Conservation (phyloP, 192 early-diverging fungal species). For the Pilobolus umbonatus region DNA sequence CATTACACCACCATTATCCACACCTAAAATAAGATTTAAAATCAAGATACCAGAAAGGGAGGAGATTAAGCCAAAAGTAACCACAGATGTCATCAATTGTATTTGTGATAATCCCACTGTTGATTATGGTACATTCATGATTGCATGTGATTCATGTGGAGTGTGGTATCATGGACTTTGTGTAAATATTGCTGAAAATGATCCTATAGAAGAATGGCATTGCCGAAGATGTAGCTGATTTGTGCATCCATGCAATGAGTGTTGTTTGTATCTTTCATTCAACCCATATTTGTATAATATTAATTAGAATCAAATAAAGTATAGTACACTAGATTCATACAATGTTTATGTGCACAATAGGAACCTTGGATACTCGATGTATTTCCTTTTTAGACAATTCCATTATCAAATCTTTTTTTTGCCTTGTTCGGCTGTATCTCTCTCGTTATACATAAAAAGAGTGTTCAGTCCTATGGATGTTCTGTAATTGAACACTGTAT, state of each 20-base stretch:
- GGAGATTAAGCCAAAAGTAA: too few relatives aligned
- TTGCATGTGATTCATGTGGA: conserved; percentile 55
- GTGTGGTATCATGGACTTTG: conserved; percentile 62
- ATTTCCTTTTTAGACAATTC: too few relatives aligned
- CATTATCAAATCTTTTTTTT: too few relatives aligned
- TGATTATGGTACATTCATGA: conserved; percentile 62
- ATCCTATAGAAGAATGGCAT: conserved; percentile 20
- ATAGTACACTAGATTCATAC: too few relatives aligned
- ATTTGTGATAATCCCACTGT: conserved; percentile 53
- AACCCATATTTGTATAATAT: not conserved
- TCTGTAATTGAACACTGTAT: too few relatives aligned
- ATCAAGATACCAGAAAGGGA: conserved; percentile 26
- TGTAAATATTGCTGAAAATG: conserved; percentile 39
- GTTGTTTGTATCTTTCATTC: conserved; percentile 24
- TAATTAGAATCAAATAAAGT: too few relatives aligned
- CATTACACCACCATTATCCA: conserved; percentile 11
- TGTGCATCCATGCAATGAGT: too few relatives aligned
- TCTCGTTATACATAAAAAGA: too few relatives aligned
- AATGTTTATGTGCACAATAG: too few relatives aligned
- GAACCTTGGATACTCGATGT: too few relatives aligned
- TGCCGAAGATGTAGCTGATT: conserved; percentile 15
- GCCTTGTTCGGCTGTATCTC: too few relatives aligned
- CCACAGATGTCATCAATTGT: conserved; percentile 46
- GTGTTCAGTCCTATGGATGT: too few relatives aligned
- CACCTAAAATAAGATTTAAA: conserved; percentile 35